Conservation (phyloP, 352 stramenopile genomes). For the Globisporangium barbulae region DNA sequence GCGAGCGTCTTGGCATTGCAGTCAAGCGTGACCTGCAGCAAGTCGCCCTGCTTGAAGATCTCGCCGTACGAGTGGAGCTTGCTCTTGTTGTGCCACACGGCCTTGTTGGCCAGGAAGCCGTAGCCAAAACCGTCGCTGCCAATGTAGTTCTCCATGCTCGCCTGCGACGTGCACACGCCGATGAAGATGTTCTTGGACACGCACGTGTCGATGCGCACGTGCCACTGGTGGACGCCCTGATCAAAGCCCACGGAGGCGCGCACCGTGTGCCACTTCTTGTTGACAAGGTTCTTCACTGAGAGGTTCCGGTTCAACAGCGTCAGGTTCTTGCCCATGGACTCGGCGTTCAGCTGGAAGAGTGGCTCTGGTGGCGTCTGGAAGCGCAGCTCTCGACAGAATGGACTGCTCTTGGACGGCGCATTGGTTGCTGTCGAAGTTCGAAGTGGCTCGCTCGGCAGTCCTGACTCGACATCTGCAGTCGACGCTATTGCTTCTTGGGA, state of each 20-base stretch:
- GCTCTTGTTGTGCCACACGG: slow-evolving; percentile 91
- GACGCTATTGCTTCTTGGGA: neutral
- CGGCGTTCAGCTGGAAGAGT: slow-evolving; percentile 67
- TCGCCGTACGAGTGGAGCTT: slow-evolving; percentile 89
- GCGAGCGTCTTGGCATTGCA: slow-evolving; percentile 76
- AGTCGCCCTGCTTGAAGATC: slow-evolving; percentile 89
- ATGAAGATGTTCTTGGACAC: slow-evolving; percentile 93
- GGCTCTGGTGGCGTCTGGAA: slow-evolving; percentile 58
- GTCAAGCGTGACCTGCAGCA: slow-evolving; percentile 83
- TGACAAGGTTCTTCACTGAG: slow-evolving; percentile 77
- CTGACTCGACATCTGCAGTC: neutral
- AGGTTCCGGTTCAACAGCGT: slow-evolving; percentile 68
- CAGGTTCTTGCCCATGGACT: slow-evolving; percentile 73
- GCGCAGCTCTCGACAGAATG: slow-evolving; percentile 8
- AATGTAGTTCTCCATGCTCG: slow-evolving; percentile 87
- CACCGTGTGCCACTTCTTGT: slow-evolving; percentile 91
- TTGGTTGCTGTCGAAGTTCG: neutral
- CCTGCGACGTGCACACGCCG: slow-evolving; percentile 67
- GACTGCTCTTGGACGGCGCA: neutral
- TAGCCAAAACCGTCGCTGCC: slow-evolving; percentile 87
- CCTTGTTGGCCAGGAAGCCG: slow-evolving; percentile 90
- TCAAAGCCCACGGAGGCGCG: slow-evolving; percentile 65
- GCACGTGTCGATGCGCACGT: slow-evolving; percentile 85
- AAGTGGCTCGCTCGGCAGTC: neutral
- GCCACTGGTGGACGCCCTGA: slow-evolving; percentile 82